A percentile compares a stretch with the other conserved stretches of the same genome.
phyloP scores from a whole-genome alignment of 805 yeast species.

The Babjeviella inositovora region DNA sequence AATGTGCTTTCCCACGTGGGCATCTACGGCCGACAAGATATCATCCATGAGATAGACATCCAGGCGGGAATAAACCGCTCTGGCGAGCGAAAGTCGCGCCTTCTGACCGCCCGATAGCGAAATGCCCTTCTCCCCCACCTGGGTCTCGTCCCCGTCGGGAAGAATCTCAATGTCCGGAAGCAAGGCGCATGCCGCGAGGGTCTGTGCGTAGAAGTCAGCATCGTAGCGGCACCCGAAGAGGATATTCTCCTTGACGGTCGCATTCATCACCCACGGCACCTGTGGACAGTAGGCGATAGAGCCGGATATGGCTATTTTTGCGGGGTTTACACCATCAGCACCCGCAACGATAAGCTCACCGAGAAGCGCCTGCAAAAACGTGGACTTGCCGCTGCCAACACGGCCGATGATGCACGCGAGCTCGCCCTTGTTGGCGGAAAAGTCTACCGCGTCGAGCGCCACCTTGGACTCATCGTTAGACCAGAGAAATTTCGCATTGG shows the following conservation, averaged over 20 bases:
- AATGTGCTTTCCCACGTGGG: conserved; percentile 46
- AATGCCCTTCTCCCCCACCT: conserved; percentile 47
- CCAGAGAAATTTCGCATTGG: conserved; percentile 43
- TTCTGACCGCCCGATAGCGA: conserved; percentile 49
- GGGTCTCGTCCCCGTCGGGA: conserved; percentile 35
- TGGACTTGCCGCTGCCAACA: conserved; percentile 56
- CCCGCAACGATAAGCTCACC: conserved; percentile 33
- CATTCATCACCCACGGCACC: conserved; percentile 36
- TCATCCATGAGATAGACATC: conserved; percentile 51
- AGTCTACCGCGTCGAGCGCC: conserved; percentile 30
- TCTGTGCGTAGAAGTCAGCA: conserved; percentile 18
- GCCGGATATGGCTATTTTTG: conserved; percentile 13
- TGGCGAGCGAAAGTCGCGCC: conserved; percentile 47
- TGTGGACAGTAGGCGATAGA: conserved; percentile 47
- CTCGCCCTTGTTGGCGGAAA: conserved; percentile 32
- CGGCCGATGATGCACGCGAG: conserved; percentile 48
- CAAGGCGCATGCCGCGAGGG: conserved; percentile 32
- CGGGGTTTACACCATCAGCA: conserved; percentile 8
- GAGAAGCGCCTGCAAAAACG: conserved; percentile 32
- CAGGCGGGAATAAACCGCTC: conserved; percentile 49
- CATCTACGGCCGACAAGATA: conserved; percentile 56
- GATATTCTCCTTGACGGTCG: conserved; percentile 31
- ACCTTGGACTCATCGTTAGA: conserved; percentile 12
- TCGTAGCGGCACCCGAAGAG: conserved; percentile 31
- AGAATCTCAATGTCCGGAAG: conserved; percentile 26